phyloP scores from a whole-genome alignment of 495 filamentous ascomycete species.

The Podospora pseudopauciseta region DNA sequence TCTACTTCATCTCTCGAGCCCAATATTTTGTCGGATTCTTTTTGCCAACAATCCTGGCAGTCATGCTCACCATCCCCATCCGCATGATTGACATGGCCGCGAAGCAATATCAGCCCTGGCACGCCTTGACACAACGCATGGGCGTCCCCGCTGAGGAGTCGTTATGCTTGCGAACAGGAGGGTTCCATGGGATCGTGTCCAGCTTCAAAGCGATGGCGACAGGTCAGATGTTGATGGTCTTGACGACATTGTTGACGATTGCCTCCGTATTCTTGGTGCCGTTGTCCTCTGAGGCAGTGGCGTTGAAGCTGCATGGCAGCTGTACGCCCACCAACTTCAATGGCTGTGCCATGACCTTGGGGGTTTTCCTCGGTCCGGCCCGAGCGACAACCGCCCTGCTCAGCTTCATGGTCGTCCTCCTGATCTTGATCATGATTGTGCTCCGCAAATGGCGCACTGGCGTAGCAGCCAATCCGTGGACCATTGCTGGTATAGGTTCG shows the following conservation, averaged over 20 bases:
- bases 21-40: slow-evolving; percentile 39
- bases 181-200: slow-evolving; percentile 25
- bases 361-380: slow-evolving; percentile 31
- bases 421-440: slow-evolving; percentile 25
- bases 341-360: slow-evolving; percentile 37
- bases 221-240: slow-evolving; percentile 29
- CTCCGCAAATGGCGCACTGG: slow-evolving; percentile 34
- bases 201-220: slow-evolving; percentile 25
- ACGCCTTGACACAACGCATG: slow-evolving; percentile 28
- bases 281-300: slow-evolving; percentile 33
- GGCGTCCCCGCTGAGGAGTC: slow-evolving; percentile 30
- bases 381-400: slow-evolving; percentile 27
- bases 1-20: slow-evolving; percentile 24
- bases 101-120: slow-evolving; percentile 38
- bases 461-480: slow-evolving; percentile 40
- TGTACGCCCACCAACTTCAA: slow-evolving; percentile 24
- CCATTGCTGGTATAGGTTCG: slow-evolving; percentile 37
- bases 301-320: slow-evolving; percentile 32
- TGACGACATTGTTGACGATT: slow-evolving; percentile 29
- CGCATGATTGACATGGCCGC: slow-evolving; percentile 36
- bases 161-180: slow-evolving; percentile 29
- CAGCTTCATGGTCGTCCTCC: slow-evolving; percentile 27
- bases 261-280: slow-evolving; percentile 33
- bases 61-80: slow-evolving; percentile 32
- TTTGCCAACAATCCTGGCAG: slow-evolving; percentile 33